Evolutionary conservation across 345 rosid genomes (phyloP), one percentile per base, ranked within the genome.

Genomic region (Chamaenerion angustifolium): DNA sequence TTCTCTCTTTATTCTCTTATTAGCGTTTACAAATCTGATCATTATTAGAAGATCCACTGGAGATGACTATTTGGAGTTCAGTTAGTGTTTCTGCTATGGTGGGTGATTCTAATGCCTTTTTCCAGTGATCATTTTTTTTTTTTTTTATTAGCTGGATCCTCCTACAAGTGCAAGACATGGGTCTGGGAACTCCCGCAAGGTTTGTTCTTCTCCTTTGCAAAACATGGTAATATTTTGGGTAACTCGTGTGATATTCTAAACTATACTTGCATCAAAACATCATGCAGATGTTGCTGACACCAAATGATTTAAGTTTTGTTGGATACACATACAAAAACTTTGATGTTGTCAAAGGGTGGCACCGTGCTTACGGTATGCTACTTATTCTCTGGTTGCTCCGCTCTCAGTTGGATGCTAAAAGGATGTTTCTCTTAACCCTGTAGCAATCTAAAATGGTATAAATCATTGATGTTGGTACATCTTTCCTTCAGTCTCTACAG

Each of bases 271-370:
- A 45, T 56, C 18, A 41, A n/a, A 15, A 40, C 27, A 65, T 49
- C 47, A 42, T 70, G 74, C 81, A 89, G 95, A 74, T 75, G 81
- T 70, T 61, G 45, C 73, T 83, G 64, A 81, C 93, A 50, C 82
- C 94, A 45, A 83, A 89, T 71, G 94, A 89, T 81, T 65, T 89
- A 63, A 89, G 78, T 75, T 89, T 89, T 58, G 97, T 89, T 68
- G 95, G 97, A 64, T 88, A 88, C 54, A 88, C 97, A 16, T 88
- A 78, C 87, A 88, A 85, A 80, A 88, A 88, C 71, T 88, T 88
- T 53, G 97, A 85, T 52, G 97, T 95, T 42, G 89, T 88, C 54
- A 85, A 88, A 74, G 97, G 81, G 51, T 59, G 79, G 42, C 74
- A 59, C 37, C 83, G 65, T 40, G 49, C 85, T 51, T 69, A 66